A percentile compares a stretch with the other conserved stretches of the same genome.
Conservation (phyloP, 1,284 basidiomycete species). For the Coniferiporia sulphurascens region DNA sequence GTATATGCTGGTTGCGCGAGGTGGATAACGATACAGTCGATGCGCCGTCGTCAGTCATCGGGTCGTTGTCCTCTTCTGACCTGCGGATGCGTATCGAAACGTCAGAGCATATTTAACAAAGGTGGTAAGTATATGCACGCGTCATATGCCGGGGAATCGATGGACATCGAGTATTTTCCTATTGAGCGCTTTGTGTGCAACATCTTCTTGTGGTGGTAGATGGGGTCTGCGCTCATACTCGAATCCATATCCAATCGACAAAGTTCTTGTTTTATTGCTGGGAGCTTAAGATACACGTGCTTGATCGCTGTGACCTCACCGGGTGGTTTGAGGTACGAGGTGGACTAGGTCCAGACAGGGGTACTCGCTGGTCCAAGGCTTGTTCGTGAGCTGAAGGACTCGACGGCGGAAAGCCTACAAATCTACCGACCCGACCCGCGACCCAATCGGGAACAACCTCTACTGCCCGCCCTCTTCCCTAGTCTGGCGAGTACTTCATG, state of each 20-base stretch:
- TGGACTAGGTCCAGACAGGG: background rate
- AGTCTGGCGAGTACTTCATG: no score
- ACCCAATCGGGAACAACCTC: no score
- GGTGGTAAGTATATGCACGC: slow-evolving; percentile 10
- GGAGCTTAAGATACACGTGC: slow-evolving; percentile 3
- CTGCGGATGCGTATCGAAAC: slow-evolving; percentile 27
- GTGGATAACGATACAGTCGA: slow-evolving; percentile 43
- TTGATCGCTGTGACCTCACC: slow-evolving; percentile 7
- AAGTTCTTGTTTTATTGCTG: background rate
- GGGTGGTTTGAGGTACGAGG: background rate
- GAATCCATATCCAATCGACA: background rate
- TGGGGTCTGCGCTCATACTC: background rate
- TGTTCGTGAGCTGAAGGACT: background rate
- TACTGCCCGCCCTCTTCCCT: no score
- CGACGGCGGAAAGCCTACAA: background rate
- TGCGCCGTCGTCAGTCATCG: slow-evolving; percentile 66
- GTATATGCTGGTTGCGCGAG: slow-evolving; percentile 27
- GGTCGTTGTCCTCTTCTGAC: slow-evolving; percentile 81
- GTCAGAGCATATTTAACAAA: background rate
- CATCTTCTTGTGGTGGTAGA: slow-evolving; percentile 18
- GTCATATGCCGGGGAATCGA: slow-evolving; percentile 19
- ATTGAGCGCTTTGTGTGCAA: slow-evolving; percentile 12
- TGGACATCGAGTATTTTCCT: slow-evolving; percentile 13
- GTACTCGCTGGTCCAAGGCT: background rate
- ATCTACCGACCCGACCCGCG: no score